A percentile compares a stretch with the other conserved stretches of the same genome.
phyloP scores from a whole-genome alignment of 345 rosid genomes.

The Salix caprea region DNA sequence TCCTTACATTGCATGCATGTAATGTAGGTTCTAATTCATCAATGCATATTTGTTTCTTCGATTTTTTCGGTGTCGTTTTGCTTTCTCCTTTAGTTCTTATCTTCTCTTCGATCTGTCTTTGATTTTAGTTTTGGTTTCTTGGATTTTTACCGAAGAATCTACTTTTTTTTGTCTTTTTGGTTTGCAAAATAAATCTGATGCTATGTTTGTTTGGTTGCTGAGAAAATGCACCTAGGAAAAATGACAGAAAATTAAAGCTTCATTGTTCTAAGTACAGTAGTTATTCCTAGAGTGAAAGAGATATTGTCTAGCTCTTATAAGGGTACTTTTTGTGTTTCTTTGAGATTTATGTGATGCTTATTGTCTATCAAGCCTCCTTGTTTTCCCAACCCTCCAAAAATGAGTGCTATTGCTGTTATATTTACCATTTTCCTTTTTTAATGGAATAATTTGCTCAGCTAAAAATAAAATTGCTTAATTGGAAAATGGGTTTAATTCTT shows the following conservation, averaged over 20 bases:
- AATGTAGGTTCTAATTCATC: slow-evolving; percentile 15
- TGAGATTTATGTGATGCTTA: neutral
- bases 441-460: neutral
- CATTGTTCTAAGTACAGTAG: neutral
- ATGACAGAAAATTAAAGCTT: neutral
- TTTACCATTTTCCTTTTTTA: neutral
- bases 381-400: neutral
- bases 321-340: neutral
- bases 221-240: slow-evolving; percentile 12
- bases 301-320: slow-evolving; percentile 1
- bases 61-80: slow-evolving; percentile 14
- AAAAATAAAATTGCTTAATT: neutral
- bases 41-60: neutral
- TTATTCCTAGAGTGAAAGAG: neutral
- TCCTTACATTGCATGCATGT: slow-evolving; percentile 11
- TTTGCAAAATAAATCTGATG: neutral
- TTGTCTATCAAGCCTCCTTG: neutral
- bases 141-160: neutral
- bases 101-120: slow-evolving; percentile 9
- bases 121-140: neutral
- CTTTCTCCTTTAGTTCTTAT: slow-evolving; percentile 3
- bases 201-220: neutral
- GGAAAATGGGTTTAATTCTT: neutral
- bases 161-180: neutral
- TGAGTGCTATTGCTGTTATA: neutral